These are phyloP conservation scores for Phialocephala subalpina DNA, from an alignment of 2,329 filamentous ascomycete species.

Conservation along the genomic window DNA sequence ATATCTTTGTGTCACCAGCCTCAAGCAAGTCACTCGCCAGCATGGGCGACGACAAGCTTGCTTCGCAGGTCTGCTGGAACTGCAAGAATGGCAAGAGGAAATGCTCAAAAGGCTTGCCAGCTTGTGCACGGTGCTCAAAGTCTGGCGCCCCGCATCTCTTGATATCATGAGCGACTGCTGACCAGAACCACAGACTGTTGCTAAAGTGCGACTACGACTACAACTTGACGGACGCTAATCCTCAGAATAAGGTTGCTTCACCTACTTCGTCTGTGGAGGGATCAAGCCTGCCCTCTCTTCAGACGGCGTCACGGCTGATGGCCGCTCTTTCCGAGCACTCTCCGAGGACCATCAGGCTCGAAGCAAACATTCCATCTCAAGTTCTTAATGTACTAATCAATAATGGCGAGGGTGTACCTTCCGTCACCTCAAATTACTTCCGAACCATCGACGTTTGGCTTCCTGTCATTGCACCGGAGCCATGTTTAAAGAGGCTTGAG, in stretches of 20 bases:
- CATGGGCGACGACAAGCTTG: slow-evolving; percentile 15
- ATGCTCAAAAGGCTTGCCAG: slow-evolving; percentile 33
- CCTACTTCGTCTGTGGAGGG: slow-evolving; percentile 25
- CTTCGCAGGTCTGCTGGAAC: slow-evolving; percentile 34
- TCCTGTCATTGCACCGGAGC: slow-evolving; percentile 30
- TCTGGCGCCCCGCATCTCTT: slow-evolving; percentile 15
- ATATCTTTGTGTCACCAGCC: slow-evolving; percentile 3
- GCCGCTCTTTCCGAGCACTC: slow-evolving; percentile 23
- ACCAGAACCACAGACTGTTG: slow-evolving; percentile 28
- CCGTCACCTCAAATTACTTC: slow-evolving; percentile 30
- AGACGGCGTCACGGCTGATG: slow-evolving; percentile 26
- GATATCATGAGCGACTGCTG: slow-evolving; percentile 7
- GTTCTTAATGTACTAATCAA: slow-evolving; percentile 27
- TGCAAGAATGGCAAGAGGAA: slow-evolving; percentile 36
- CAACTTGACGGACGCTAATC: slow-evolving; percentile 10
- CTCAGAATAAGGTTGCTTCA: slow-evolving; percentile 17
- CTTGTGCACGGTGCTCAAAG: slow-evolving; percentile 34
- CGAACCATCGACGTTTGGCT: slow-evolving; percentile 36
- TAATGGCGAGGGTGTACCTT: slow-evolving; percentile 28
- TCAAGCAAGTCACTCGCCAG: not conserved
- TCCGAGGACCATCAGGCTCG: slow-evolving; percentile 11
- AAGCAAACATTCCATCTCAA: slow-evolving; percentile 25
- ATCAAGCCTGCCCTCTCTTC: slow-evolving; percentile 20
- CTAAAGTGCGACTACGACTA: slow-evolving; percentile 35
- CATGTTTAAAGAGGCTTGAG: slow-evolving; percentile 26